Evolutionary conservation across 164 flowering plant genomes (phyloP), one percentile per base, ranked within the genome.

Genomic region (Sedum album): DNA sequence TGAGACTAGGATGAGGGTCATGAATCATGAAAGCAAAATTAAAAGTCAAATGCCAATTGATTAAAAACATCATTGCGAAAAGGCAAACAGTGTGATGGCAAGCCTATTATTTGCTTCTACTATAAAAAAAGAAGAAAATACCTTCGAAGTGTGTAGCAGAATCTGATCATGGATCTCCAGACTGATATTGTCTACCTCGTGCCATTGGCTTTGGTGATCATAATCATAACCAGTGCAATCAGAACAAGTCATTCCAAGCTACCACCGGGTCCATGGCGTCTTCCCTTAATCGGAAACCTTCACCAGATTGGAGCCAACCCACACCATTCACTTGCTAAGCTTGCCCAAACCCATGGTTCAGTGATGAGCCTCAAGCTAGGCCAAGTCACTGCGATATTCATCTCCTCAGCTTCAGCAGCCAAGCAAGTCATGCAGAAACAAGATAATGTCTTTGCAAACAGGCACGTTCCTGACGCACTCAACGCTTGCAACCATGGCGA

Each of bases 401-500:
- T 69, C n/a, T 79, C 82, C 1, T 76, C 79, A 0, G 23, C 77
- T 13, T 5, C 44, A 62, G 39, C 72, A 66, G 80, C 81, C 60
- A 71, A 66, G 68, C 75, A 76, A 49, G 61, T 82, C 31, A 70
- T 82, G 60, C 82, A 73, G 23, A 76, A 60, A 23, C 71, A 78
- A 15, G 85, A 82, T 68, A 65, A 18, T 1, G 5, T 31, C 53
- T 72, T 79, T 68, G 66, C 72, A 14, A 35, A 64, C 70, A 69
- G 82, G 15, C 30, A 42, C 6, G 25, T 75, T 28, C 70, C 69
- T 0, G 76, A 78, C 21, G 65, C 75, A 1, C 0, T 73, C 25
- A 35, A 26, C 1, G 78, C 73, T 21, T 60, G 20, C 44, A 15
- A 38, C 0, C 80, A 78, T 72, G 17, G 60, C 31, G 17, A 69